A percentile compares a stretch with the other conserved stretches of the same genome.
These are phyloP conservation scores for Albugo candida DNA, from an alignment of 352 stramenopile genomes.

Conservation along the genomic window DNA sequence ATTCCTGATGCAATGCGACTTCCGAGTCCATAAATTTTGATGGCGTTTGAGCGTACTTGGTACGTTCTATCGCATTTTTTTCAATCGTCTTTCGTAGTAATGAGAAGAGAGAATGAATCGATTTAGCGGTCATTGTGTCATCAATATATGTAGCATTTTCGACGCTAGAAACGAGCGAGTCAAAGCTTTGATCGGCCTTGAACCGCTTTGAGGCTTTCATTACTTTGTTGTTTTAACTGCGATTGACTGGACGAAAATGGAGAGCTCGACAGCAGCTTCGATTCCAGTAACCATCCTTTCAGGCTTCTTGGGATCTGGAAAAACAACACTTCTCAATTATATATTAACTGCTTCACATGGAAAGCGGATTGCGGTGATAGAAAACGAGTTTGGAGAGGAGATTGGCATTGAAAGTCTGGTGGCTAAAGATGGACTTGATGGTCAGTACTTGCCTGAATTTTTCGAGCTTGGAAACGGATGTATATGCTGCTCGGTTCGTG, in stretches of 20 bases:
- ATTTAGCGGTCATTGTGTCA: conserved; percentile 32
- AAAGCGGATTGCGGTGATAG: conserved; percentile 93
- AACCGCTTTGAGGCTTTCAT: too few species aligned
- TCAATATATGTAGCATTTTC: too few species aligned
- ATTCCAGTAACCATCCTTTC: conserved; percentile 91
- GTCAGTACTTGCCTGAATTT: conserved; percentile 65
- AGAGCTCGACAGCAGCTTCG: background rate
- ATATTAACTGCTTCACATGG: conserved; percentile 86
- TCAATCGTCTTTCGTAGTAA: conserved; percentile 48
- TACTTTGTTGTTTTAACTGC: too few species aligned
- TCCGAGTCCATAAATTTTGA: conserved; percentile 75
- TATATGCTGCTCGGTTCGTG: conserved; percentile 94
- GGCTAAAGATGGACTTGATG: conserved; percentile 36
- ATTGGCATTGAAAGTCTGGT: conserved; percentile 89
- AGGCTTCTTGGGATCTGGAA: conserved; percentile 89
- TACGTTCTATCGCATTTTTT: conserved; percentile 56
- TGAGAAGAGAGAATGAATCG: conserved; percentile 49
- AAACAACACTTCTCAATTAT: conserved; percentile 96
- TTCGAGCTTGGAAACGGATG: conserved; percentile 96
- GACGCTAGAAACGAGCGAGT: too few species aligned
- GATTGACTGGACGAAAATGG: too few species aligned
- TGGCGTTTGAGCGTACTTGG: conserved; percentile 59
- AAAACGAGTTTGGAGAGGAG: conserved; percentile 98
- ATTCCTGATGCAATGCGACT: conserved; percentile 32
- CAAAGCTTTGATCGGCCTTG: too few species aligned